Conservation (phyloP, 768 basidiomycete species). For the Russula abietina region DNA sequence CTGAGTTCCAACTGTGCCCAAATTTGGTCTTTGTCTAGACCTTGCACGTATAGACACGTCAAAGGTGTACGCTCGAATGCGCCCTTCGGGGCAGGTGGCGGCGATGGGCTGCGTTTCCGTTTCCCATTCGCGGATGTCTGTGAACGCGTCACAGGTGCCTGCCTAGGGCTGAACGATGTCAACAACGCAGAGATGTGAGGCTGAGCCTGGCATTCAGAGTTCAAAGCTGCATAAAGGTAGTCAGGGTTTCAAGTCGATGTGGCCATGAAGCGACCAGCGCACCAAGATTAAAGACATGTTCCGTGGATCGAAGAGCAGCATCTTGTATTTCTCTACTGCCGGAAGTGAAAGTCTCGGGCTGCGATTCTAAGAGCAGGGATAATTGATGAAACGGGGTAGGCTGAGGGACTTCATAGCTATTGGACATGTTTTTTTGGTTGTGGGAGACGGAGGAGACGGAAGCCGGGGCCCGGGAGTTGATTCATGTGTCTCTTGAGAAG, state of each 20-base stretch:
- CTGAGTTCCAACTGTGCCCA: constrained; percentile 94
- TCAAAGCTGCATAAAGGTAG: constrained; percentile 44
- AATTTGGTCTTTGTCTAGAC: constrained; percentile 79
- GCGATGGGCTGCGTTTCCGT: constrained; percentile 39
- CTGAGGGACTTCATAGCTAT: constrained; percentile 23
- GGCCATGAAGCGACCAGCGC: constrained; percentile 27
- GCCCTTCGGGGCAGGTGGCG: constrained; percentile 30
- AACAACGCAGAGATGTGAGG: constrained; percentile 62
- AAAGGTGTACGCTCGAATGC: constrained; percentile 62
- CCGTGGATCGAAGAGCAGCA: constrained; percentile 61
- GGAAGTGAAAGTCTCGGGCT: constrained; percentile 49
- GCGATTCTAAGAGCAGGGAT: constrained; percentile 48
- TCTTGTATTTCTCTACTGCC: constrained; percentile 49
- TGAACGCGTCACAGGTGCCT: constrained; percentile 72
- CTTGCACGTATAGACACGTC: constrained; percentile 64
- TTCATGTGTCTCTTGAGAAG: background rate
- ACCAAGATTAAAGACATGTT: constrained; percentile 75
- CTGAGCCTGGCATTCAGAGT: constrained; percentile 59
- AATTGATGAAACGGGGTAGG: constrained; percentile 44
- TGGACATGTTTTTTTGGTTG: background rate
- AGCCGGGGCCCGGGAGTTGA: too few species aligned
- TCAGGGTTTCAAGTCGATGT: constrained; percentile 6
- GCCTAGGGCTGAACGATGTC: constrained; percentile 55
- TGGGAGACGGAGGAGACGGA: background rate
- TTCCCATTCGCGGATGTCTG: constrained; percentile 43